Conservation (phyloP, 2,329 filamentous ascomycete genomes). For the Scortechinia acanthostroma region DNA sequence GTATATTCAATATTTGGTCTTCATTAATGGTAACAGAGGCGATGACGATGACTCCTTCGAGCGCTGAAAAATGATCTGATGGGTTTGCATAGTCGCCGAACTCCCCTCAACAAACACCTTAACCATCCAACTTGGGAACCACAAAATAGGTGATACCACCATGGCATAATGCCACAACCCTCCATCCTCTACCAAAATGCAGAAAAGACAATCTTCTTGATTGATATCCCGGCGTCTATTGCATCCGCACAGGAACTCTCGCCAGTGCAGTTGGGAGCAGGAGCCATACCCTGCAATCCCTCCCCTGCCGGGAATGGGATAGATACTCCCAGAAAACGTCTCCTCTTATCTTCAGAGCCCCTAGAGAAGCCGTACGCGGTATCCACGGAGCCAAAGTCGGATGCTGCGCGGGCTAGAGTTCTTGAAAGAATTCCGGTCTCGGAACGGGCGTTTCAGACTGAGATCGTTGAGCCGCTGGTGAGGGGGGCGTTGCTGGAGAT, state of each 20-base stretch:
- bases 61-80: too few relatives aligned
- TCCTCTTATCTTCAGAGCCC: constrained; percentile 13
- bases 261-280: not conserved
- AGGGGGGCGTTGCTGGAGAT: not conserved
- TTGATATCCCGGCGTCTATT: constrained; percentile 54
- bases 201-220: constrained; percentile 31
- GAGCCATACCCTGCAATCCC: too few relatives aligned
- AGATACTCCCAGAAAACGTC: not conserved
- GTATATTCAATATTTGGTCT: too few relatives aligned
- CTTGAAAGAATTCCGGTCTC: constrained; percentile 18
- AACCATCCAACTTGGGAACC: too few relatives aligned
- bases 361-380: constrained; percentile 33
- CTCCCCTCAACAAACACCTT: too few relatives aligned
- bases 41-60: too few relatives aligned
- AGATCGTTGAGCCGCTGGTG: not conserved
- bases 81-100: too few relatives aligned
- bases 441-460: constrained; percentile 10
- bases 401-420: constrained; percentile 27
- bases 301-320: too few relatives aligned
- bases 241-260: constrained; percentile 37
- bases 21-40: too few relatives aligned
- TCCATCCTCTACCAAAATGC: constrained; percentile 41
- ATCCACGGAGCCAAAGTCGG: constrained; percentile 39
- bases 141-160: too few relatives aligned
- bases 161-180: constrained; percentile 7